Percentiles rank a stretch among this genome's conserved stretches.
Evolutionary conservation across 2,329 filamentous ascomycete species (phyloP).

Genomic region (Graphium sp.): DNA sequence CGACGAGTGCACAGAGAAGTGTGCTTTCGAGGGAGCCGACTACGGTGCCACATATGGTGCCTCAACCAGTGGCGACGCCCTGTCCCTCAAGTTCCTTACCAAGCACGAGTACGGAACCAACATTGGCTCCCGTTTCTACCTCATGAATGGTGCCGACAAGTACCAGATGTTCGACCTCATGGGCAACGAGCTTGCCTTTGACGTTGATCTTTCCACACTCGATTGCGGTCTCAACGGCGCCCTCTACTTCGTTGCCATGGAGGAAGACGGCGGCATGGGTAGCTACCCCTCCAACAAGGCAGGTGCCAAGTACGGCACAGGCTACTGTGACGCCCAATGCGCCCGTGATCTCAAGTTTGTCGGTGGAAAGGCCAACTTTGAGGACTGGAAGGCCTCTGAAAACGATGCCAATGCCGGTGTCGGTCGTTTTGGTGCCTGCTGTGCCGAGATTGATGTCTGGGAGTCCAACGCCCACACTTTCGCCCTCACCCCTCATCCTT

Average conservation of each 20-base stretch:
- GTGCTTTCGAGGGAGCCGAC: slow-evolving; percentile 26
- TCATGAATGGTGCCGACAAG: slow-evolving; percentile 33
- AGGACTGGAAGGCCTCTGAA: slow-evolving; percentile 25
- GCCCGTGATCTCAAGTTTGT: slow-evolving; percentile 30
- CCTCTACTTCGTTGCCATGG: slow-evolving; percentile 43
- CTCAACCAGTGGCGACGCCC: slow-evolving; percentile 22
- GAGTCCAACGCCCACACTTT: slow-evolving; percentile 37
- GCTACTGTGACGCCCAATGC: slow-evolving; percentile 32
- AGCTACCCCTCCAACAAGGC: slow-evolving; percentile 25
- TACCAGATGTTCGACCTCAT: slow-evolving; percentile 45
- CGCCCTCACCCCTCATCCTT: slow-evolving; percentile 39
- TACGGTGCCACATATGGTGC: slow-evolving; percentile 27
- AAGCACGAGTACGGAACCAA: slow-evolving; percentile 23
- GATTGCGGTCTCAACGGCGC: slow-evolving; percentile 50
- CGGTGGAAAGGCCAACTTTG: slow-evolving; percentile 23
- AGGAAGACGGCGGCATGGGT: slow-evolving; percentile 28
- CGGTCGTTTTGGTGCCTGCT: slow-evolving; percentile 32
- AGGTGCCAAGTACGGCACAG: slow-evolving; percentile 36
- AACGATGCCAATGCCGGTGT: slow-evolving; percentile 33
- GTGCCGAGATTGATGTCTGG: slow-evolving; percentile 43
- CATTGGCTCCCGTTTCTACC: slow-evolving; percentile 33
- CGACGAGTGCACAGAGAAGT: slow-evolving; percentile 22
- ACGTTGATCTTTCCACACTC: slow-evolving; percentile 46
- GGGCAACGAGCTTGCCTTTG: slow-evolving; percentile 48
- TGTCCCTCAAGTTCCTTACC: slow-evolving; percentile 33